phyloP scores from a whole-genome alignment of 2,329 filamentous ascomycete genomes.

The Pezicula rhizophila region DNA sequence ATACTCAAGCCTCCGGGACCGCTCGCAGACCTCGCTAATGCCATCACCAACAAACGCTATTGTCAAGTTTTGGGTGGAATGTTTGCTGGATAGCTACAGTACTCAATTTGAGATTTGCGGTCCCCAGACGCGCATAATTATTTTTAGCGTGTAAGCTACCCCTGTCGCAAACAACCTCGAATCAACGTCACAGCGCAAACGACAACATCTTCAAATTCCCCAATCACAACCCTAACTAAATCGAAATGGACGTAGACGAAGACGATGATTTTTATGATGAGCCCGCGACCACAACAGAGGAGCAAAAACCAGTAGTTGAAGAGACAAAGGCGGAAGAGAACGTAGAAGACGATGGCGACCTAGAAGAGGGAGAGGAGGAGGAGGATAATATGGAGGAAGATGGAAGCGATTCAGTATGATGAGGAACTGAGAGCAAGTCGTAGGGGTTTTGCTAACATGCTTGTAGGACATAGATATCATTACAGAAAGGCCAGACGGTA shows the following conservation, averaged over 20 bases:
- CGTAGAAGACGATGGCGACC: conserved; percentile 41
- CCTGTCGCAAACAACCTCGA: neutral
- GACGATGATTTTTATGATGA: conserved; percentile 61
- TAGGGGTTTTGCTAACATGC: conserved; percentile 7
- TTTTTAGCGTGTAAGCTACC: conserved; percentile 1
- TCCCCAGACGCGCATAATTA: neutral
- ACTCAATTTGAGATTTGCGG: neutral
- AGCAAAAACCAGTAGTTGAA: conserved; percentile 16
- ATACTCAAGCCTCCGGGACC: conserved; percentile 56
- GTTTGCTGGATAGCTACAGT: neutral
- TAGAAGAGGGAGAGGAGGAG: conserved; percentile 60
- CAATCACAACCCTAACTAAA: conserved; percentile 3
- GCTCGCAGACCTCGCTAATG: conserved; percentile 47
- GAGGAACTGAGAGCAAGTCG: neutral
- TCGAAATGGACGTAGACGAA: conserved; percentile 59
- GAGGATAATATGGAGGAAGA: conserved; percentile 56
- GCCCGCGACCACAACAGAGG: conserved; percentile 10
- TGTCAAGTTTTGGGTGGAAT: conserved; percentile 1
- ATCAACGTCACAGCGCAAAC: neutral
- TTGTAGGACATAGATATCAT: conserved; percentile 61
- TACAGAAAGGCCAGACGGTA: conserved; percentile 59
- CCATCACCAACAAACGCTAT: conserved; percentile 16
- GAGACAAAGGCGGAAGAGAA: conserved; percentile 20
- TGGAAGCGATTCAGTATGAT: conserved; percentile 45
- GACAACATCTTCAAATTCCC: conserved; percentile 4